A percentile compares a stretch with the other conserved stretches of the same genome.
phyloP scores from a whole-genome alignment of 139 green algal species.

The Marvania coccoides region DNA sequence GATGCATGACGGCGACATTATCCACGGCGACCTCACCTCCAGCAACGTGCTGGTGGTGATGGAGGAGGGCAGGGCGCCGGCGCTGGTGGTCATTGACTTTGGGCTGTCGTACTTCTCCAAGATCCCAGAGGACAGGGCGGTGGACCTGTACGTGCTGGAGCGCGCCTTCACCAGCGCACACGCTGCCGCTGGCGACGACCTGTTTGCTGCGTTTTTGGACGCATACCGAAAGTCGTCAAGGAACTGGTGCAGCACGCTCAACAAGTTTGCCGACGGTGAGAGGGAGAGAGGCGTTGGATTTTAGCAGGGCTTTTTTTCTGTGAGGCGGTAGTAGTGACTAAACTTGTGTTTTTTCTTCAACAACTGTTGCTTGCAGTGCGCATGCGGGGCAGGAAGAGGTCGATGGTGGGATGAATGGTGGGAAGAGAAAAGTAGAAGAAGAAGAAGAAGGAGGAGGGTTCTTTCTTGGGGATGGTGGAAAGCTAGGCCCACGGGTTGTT shows the following conservation, averaged over 20 bases:
- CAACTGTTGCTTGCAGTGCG: constrained; percentile 49
- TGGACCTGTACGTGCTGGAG: constrained; percentile 90
- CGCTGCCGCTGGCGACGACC: constrained; percentile 13
- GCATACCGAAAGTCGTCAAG: constrained; percentile 58
- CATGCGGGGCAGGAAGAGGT: constrained; percentile 66
- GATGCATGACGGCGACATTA: constrained; percentile 82
- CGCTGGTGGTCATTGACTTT: constrained; percentile 82
- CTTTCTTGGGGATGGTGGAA: too few species aligned
- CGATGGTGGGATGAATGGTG: constrained; percentile 67
- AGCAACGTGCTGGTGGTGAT: constrained; percentile 72
- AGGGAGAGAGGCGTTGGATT: neutral
- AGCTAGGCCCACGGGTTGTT: too few species aligned
- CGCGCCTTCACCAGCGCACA: constrained; percentile 70
- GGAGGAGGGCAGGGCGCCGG: neutral
- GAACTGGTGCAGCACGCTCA: constrained; percentile 65
- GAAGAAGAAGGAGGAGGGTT: too few species aligned
- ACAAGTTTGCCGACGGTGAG: constrained; percentile 67
- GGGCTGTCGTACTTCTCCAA: constrained; percentile 65
- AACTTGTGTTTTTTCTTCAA: neutral
- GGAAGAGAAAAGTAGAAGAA: too few species aligned
- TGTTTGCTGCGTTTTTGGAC: constrained; percentile 61
- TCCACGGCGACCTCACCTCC: constrained; percentile 89
- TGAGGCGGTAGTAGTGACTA: neutral
- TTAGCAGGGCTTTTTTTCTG: neutral
- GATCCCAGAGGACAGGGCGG: constrained; percentile 62